Conservation (phyloP, 1,284 basidiomycete genomes). For the Dichomitus squalens region DNA sequence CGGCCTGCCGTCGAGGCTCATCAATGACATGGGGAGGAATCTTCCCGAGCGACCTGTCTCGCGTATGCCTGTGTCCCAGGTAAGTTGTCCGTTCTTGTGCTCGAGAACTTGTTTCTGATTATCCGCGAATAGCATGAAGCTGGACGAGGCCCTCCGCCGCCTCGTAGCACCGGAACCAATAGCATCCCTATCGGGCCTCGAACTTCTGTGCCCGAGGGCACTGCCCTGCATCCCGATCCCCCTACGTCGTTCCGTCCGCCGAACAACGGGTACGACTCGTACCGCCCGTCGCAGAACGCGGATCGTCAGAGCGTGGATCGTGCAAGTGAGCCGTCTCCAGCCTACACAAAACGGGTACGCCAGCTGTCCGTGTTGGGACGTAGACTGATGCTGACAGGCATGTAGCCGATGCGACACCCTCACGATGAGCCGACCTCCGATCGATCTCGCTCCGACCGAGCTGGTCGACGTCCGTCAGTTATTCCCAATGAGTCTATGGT, state of each 20-base stretch:
- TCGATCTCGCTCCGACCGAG: constrained; percentile 7
- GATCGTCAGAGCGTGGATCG: constrained; percentile 2
- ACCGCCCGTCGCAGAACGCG: background rate
- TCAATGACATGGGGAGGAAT: constrained; percentile 10
- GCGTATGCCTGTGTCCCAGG: constrained; percentile 1
- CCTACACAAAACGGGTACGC: constrained; percentile 13
- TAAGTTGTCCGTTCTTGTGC: constrained; percentile 2
- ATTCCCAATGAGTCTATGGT: constrained; percentile 9
- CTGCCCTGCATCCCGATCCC: background rate
- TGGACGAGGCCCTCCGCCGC: background rate
- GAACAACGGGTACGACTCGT: constrained; percentile 6
- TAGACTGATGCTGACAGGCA: background rate
- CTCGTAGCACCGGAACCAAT: constrained; percentile 12
- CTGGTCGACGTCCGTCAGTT: constrained; percentile 11
- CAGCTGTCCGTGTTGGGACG: background rate
- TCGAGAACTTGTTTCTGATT: no score
- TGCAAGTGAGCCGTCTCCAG: background rate
- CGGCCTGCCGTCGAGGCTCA: background rate
- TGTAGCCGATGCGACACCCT: background rate
- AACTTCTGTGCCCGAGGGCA: background rate
- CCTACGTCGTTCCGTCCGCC: background rate
- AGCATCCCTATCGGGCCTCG: constrained; percentile 4
- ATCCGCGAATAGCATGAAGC: background rate
- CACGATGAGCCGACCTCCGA: constrained; percentile 2
- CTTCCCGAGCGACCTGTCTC: constrained; percentile 5